Evolutionary conservation across 345 rosid genomes (phyloP), one percentile per base, ranked within the genome.

Genomic region (Lepidium aucheri): DNA sequence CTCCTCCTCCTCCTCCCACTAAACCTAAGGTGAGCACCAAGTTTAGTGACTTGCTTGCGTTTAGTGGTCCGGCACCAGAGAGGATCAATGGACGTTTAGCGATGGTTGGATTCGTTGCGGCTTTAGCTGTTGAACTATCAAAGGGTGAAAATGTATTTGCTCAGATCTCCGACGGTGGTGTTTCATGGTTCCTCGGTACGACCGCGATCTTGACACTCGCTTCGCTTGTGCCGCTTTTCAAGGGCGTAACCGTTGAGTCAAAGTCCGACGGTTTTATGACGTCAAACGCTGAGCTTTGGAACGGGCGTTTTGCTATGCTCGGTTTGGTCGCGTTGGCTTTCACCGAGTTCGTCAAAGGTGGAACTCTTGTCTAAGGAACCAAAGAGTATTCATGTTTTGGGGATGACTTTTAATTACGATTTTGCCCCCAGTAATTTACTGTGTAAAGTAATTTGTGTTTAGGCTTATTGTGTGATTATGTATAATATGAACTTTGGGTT

Each of bases 21-120:
- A 24, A 24, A 24, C 26, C 26, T 1, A 24, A 24, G 86, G 77
- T 73, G 33, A 87, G 86, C 79, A 85, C 87, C 0, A 86, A 75
- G 10, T 83, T 85, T 60, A 42, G 77, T 0, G 96, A 87, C 18
- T 61, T 87, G 30, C 70, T 92, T 11, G 96, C 95, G 5, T 89
- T 92, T 28, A 79, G 91, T 20, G 98, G 96, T 33, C 89, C 87
- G 0, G 96, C 88, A 5, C 98, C 96, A 11, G 98, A 92, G 79
- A 89, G 96, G 72, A 86, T 92, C 42, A 89, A 92, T 54, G 91
- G 93, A 0, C 79, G 95, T 51, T 77, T 92, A 13, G 98, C 96
- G 4, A 87, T 92, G 98, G 72, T 89, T 0, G 96, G 96, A 0
- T 87, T 89, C 35, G 93, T 83, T 2, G 84, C 90, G 0, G 96